These are phyloP conservation scores for Cyclanthera cordifolia DNA, from an alignment of 306 rosid species.

Conservation along the genomic window DNA sequence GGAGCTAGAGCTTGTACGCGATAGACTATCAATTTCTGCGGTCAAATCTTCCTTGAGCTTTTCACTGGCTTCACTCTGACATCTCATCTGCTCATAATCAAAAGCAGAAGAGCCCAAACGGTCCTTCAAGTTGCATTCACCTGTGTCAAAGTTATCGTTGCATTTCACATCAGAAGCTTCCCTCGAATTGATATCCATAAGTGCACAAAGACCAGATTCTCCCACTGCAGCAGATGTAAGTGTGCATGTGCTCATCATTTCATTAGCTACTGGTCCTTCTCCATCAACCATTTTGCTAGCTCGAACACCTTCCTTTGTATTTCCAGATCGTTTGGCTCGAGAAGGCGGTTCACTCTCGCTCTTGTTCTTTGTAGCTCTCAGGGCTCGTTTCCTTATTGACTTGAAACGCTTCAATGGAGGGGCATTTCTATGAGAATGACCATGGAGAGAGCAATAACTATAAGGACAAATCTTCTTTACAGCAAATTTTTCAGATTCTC, in stretches of 20 bases:
- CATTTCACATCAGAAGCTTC: neutral
- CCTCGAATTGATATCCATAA: neutral
- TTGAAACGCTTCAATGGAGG: slow-evolving; percentile 61
- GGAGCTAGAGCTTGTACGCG: slow-evolving; percentile 5
- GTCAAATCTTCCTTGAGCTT: slow-evolving; percentile 14
- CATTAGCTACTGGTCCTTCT: slow-evolving; percentile 15
- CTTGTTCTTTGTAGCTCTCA: slow-evolving; percentile 36
- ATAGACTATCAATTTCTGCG: slow-evolving; percentile 13
- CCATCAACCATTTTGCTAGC: slow-evolving; percentile 14
- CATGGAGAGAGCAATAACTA: slow-evolving; percentile 78
- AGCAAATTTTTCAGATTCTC: slow-evolving; percentile 27
- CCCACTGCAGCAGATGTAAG: neutral
- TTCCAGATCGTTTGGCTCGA: slow-evolving; percentile 27
- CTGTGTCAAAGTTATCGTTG: neutral
- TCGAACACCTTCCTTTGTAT: slow-evolving; percentile 31
- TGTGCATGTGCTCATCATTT: slow-evolving; percentile 8
- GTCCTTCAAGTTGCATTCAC: slow-evolving; percentile 6
- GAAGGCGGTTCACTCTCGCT: slow-evolving; percentile 24
- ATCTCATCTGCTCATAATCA: slow-evolving; percentile 19
- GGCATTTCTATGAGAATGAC: slow-evolving; percentile 37
- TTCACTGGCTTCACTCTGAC: slow-evolving; percentile 13
- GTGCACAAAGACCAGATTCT: neutral
- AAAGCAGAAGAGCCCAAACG: slow-evolving; percentile 18
- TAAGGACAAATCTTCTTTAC: slow-evolving; percentile 49
- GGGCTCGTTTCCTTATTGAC: slow-evolving; percentile 50